Evolutionary conservation across 1,284 basidiomycete genomes (phyloP), one percentile per base, ranked within the genome.

Genomic region (Ceratobasidium sp.): DNA sequence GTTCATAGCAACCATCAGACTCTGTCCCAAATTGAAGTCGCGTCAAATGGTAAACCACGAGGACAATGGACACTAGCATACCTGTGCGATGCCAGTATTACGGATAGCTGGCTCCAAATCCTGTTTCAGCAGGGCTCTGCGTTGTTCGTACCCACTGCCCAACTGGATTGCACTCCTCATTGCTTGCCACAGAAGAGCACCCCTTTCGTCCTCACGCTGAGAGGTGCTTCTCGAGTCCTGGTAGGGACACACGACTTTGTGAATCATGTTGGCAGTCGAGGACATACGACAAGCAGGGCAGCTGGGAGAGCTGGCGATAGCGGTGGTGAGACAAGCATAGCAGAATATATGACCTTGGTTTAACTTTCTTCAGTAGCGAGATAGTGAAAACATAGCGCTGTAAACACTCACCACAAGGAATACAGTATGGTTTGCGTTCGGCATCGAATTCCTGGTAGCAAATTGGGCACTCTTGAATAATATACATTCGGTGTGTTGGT

Each of bases 301-400:
- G 34, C 6, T 69, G 49, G 51, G 34, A 56, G 67, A 54, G 6
- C 13, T 22, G 9, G 51, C n/a, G 13, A 32, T 32, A 37, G 51
- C 46, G n/a, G 49, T 34, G 9, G n/a, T 25, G 34, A 69, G 67
- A n/a, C 67, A 69, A 6, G 29, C 29, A 13, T 40, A 11, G 32
- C 67, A 69, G 43, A 69, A 69, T 22, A 69, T 49, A 54, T 69
- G 67, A 40, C 67, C 67, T 67, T 19, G n/a, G n/a, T 52, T 40
- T 19, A 25, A 17, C 11, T 25, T 5, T 17, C 11, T 5, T 37
- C 51, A 64, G 61, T 64, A 44, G 25, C 13, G 13, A n/a, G 6
- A 32, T 9, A 29, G 57, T 34, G 1, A 25, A 37, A 19, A 37
- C 29, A 29, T 9, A 13, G 25, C 29, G 40, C 9, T 1, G 40